phyloP scores from a whole-genome alignment of 805 yeast genomes.

The Candida adriatica region DNA sequence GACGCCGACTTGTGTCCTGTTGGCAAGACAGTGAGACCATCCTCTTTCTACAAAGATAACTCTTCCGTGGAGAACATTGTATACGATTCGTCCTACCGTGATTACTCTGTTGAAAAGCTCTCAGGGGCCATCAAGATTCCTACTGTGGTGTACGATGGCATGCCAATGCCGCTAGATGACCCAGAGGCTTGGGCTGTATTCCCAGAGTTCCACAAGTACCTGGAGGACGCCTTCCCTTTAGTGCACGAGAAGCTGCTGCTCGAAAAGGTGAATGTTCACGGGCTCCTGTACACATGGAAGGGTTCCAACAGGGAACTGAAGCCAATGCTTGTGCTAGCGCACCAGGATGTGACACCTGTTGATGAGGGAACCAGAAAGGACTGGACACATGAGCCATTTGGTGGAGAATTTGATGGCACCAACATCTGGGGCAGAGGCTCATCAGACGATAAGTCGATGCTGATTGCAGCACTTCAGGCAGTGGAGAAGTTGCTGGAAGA shows the following conservation, averaged over 20 bases:
- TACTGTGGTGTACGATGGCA: slow-evolving; percentile 27
- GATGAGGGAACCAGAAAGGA: slow-evolving; percentile 44
- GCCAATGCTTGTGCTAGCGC: slow-evolving; percentile 67
- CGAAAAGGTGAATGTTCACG: slow-evolving; percentile 52
- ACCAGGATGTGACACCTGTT: slow-evolving; percentile 77
- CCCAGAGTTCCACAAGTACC: slow-evolving; percentile 41
- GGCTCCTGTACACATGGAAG: slow-evolving; percentile 55
- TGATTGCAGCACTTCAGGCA: slow-evolving; percentile 58
- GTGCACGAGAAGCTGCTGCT: slow-evolving; percentile 40
- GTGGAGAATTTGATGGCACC: slow-evolving; percentile 57
- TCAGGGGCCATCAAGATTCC: slow-evolving; percentile 45
- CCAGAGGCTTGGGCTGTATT: slow-evolving; percentile 26
- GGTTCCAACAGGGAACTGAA: slow-evolving; percentile 46
- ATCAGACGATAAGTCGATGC: slow-evolving; percentile 63
- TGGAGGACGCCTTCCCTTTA: slow-evolving; percentile 47
- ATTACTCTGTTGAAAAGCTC: slow-evolving; percentile 34
- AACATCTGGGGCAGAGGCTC: slow-evolving; percentile 70
- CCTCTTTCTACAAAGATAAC: slow-evolving; percentile 6
- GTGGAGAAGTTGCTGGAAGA: slow-evolving; percentile 40
- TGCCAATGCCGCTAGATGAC: slow-evolving; percentile 20
- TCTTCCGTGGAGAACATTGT: slow-evolving; percentile 30
- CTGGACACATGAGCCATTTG: slow-evolving; percentile 65
- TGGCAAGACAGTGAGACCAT: slow-evolving; percentile 11
- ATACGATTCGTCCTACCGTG: slow-evolving; percentile 26
- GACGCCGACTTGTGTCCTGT: slow-evolving; percentile 11